Base-by-base conservation (phyloP, 768 basidiomycete species). In the Pulveroboletus ravenelii region DNA sequence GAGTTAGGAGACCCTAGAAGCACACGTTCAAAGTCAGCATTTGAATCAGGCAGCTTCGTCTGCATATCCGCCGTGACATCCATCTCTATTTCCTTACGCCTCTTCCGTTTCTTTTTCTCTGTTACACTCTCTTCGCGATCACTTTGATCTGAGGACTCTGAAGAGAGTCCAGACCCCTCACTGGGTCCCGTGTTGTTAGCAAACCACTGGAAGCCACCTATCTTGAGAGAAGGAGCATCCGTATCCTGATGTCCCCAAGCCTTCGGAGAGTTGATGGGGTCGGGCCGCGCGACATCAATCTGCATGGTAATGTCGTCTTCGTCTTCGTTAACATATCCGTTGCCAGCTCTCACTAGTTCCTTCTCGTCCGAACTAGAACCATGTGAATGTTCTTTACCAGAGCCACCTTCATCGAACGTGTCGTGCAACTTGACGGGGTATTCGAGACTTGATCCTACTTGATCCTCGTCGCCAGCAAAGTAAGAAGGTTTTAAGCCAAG, bases 1-100 rank as follows among this genome's bases (percentile, higher is more conserved):
- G 94, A 98, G 65, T 96, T 93, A 2, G 96, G 95, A 0, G 95
- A 93, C 27, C 91, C 90, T 35, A 98, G 77, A 41, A 99, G 78
- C 32, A 90, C 72, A 12, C 96, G 82, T 68, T 99, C 96, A 60
- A 97, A 99, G 66, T 99, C 95, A 30, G 87, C 81, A 53, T 87
- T 90, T 2, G 96, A 96, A 64, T 92, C 89, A 2, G 96, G 96
- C 18, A 75, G 75, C 59, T 84, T 87, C 35, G 78, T 82, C 50
- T 93, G 90, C 76, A 97, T 84, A 52, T 95, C 87, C 23, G 84
- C 88, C 0, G 96, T 97, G 29, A 85, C 71, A 64, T 92, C 91
- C 51, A 81, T 74, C 60, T 93, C 84, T 48, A 86, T 83, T 64
- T 81, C 77, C 66, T 82, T 88, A 67, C 77, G 80, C 63, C 76